A percentile compares a stretch with the other conserved stretches of the same genome.
phyloP scores from a whole-genome alignment of 306 rosid species.

The Malus sylvestris region DNA sequence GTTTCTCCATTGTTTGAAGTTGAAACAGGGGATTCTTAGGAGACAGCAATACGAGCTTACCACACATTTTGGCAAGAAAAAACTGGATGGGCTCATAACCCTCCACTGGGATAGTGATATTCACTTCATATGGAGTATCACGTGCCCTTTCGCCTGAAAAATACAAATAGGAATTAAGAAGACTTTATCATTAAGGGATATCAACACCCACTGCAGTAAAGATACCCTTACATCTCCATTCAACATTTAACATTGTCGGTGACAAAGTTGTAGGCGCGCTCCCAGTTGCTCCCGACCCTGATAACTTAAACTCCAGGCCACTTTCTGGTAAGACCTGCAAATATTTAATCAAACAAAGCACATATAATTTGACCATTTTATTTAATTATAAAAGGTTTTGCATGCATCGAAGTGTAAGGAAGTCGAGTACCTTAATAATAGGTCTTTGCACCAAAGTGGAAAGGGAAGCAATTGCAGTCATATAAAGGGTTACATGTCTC shows the following conservation, averaged over 20 bases:
- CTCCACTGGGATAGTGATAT: conserved; percentile 69
- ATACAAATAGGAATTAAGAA: conserved; percentile 13
- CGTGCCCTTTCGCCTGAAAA: conserved; percentile 60
- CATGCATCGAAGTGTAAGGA: conserved; percentile 11
- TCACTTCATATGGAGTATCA: conserved; percentile 60
- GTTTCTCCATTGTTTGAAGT: not conserved
- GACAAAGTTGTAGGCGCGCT: conserved; percentile 86
- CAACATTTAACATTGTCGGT: conserved; percentile 64
- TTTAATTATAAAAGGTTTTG: conserved; percentile 9
- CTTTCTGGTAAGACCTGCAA: conserved; percentile 59
- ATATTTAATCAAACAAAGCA: conserved; percentile 19
- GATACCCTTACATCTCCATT: conserved; percentile 83
- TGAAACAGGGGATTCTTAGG: not conserved
- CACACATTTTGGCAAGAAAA: conserved; percentile 74
- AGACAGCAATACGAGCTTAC: conserved; percentile 36
- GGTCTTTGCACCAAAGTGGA: conserved; percentile 79
- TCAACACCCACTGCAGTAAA: conserved; percentile 11
- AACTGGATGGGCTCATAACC: conserved; percentile 76
- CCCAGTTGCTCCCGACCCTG: conserved; percentile 75
- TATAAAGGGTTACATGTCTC: conserved; percentile 53
- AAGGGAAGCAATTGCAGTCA: conserved; percentile 80
- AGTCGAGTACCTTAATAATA: conserved; percentile 43
- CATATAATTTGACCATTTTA: not conserved
- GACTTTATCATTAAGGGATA: conserved; percentile 2
- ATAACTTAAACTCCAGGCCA: conserved; percentile 58